phyloP scores from a whole-genome alignment of 768 basidiomycete species.

The Amanita rimosa region DNA sequence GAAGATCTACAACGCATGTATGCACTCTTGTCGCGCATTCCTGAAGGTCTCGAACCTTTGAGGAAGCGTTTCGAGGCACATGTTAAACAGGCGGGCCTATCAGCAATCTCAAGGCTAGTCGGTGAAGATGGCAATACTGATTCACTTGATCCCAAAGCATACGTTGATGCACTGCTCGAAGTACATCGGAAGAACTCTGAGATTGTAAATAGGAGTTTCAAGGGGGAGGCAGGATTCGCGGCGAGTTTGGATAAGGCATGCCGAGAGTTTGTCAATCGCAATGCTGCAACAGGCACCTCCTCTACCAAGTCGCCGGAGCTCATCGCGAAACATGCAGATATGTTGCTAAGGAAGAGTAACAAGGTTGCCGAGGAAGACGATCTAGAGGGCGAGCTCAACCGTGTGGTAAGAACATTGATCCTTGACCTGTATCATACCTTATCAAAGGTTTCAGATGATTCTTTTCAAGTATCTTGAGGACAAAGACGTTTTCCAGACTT shows the following conservation, averaged over 20 bases:
- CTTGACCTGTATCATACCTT: conserved; percentile 12
- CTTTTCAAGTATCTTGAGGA: conserved; percentile 99
- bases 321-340: conserved; percentile 90
- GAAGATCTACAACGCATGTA: conserved; percentile 98
- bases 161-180: conserved; percentile 87
- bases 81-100: conserved; percentile 85
- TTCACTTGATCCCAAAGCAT: conserved; percentile 88
- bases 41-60: conserved; percentile 86
- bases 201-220: conserved; percentile 85
- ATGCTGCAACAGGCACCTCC: conserved; percentile 81
- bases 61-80: conserved; percentile 93
- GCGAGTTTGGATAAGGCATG: conserved; percentile 96
- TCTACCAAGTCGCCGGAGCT: conserved; percentile 91
- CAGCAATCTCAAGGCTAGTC: conserved; percentile 71
- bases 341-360: conserved; percentile 89
- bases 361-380: conserved; percentile 95
- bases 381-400: conserved; percentile 84
- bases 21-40: conserved; percentile 84
- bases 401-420: conserved; percentile 58
- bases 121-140: conserved; percentile 54
- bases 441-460: conserved; percentile 64
- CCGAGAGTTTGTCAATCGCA: conserved; percentile 92
- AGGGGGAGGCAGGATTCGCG: conserved; percentile 91
- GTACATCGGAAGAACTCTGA: conserved; percentile 93
- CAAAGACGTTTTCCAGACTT: conserved; percentile 99